Conservation (phyloP, 176 grass and related monocot species). For the Lolium multiflorum region DNA sequence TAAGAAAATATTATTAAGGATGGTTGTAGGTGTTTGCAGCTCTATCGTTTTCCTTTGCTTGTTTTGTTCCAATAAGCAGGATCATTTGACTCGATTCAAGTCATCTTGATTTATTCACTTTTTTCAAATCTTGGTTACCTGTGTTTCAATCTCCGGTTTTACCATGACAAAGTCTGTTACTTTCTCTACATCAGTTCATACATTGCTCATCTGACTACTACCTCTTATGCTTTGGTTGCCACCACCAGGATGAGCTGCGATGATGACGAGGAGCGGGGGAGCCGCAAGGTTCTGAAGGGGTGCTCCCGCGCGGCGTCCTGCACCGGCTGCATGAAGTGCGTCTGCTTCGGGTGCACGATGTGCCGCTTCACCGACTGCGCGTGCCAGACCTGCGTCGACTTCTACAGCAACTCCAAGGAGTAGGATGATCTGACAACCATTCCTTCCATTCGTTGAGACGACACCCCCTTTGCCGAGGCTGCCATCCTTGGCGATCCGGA, state of each 20-base stretch:
- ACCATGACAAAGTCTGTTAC: background rate
- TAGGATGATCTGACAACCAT: slow-evolving; percentile 30
- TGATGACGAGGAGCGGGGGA: slow-evolving; percentile 88
- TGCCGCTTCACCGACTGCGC: slow-evolving; percentile 91
- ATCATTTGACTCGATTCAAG: background rate
- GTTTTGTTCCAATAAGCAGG: background rate
- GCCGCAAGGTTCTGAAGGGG: slow-evolving; percentile 83
- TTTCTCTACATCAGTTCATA: background rate
- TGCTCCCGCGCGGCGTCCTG: slow-evolving; percentile 75
- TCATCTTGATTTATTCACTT: background rate
- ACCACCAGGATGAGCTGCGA: slow-evolving; percentile 65
- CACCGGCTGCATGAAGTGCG: slow-evolving; percentile 84
- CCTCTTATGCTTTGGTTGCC: background rate
- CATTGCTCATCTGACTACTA: background rate
- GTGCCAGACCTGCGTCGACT: slow-evolving; percentile 94
- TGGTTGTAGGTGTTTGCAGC: background rate
- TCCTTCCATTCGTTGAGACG: slow-evolving; percentile 29
- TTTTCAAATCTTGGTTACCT: background rate
- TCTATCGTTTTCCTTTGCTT: background rate
- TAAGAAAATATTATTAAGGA: background rate
- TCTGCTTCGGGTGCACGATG: slow-evolving; percentile 89
- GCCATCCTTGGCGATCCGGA: background rate
- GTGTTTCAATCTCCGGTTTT: background rate
- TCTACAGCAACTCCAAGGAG: slow-evolving; percentile 70
- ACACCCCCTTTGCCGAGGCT: background rate